Evolutionary conservation across 2,329 filamentous ascomycete genomes (phyloP), one percentile per base, ranked within the genome.

Genomic region (Trichoderma polysporum): DNA sequence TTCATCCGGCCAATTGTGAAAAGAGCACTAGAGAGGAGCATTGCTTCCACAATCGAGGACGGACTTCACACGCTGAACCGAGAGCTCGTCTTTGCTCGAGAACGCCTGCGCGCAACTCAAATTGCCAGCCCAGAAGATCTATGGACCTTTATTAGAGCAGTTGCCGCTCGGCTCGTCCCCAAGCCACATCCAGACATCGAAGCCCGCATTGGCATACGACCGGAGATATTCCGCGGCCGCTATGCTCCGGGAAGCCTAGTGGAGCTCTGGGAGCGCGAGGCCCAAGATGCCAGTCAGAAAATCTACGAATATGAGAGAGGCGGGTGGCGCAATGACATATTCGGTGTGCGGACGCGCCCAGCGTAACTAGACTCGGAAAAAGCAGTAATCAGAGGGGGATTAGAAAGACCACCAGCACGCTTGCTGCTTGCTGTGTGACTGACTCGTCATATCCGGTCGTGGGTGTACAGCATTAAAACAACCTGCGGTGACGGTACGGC

Each of bases 161-260:
- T 97, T 1, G 81, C 91, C n/a, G 90, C 93, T 2, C 83, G 94
- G 0, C 81, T 97, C 67, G 86, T 86, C 50, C 91, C 91, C 0
- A 86, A 84, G 13, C 86, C 91, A 1, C 90, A 95, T 75, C 90
- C 92, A 1, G 91, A 97, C 76, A 72, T 96, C 1, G 90, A 95
- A 70, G 84, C 89, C 1, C 82, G 91, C 2, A 81, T 96, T 17
- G 93, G 93, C 1, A 80, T 97, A 10, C 85, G 86, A 27, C 82
- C 83, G 7, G 83, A 83, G 3, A 66, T 72, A 4, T 98, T 98
- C 81, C 88, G 88, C 71, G 92, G 91, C 4, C 86, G 93, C 1
- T 97, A 97, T 79, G 90, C 94, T 0, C 94, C 94, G 0, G 94
- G 93, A 0, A 97, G 93, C 77, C 81, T 97, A 29, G 91, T 95